Base-by-base conservation (phyloP, 371 early-diverging fungal species). In the Rhizopus arrhizus region DNA sequence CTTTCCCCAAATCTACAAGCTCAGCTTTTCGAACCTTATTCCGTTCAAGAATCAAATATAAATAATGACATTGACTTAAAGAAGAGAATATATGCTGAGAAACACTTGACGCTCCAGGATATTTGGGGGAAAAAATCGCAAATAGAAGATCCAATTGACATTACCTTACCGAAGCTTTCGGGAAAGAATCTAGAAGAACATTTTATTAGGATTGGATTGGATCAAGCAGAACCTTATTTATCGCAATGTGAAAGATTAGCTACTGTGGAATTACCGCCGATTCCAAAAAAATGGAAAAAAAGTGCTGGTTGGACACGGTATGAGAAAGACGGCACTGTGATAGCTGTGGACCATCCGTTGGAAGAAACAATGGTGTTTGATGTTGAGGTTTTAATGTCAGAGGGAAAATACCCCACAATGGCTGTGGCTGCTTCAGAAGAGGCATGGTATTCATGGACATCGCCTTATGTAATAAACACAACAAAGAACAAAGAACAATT, bases 361-460 rank as follows among this genome's bases (percentile, higher is more conserved):
- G 96, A 91, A 36, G 78, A 84, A 11, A 68, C 75, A 5, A 59
- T 96, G 36, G 90, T 92, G 3, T 94, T 97, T 71, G 99, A 98
- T 74, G 90, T 94, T 6, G 99, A 98, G 74, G 87, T 88, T 0
- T 61, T 95, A 45, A 83, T 85, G 16, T 68, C 62, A 0, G 83
- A 84, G 29, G 79, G 89, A 34, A 85, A 85, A 41, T 91, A 83
- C 53, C 93, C 96, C 0, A 77, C 91, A 3, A 69, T 98, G 56
- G 99, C 99, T 0, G 83, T 84, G 2, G 99, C 95, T 0, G 86
- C 85, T 13, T 87, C 94, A 0, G 52, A 70, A 4, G 68, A 77
- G 22, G 85, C 86, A 7, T 96, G 97, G 97, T 98, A 97, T 73
- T 80, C 89, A 28, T 98, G 98, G 98, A 81, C 89, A 13, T 91